Conservation (phyloP, 768 basidiomycete genomes). For the Suillus sp. region DNA sequence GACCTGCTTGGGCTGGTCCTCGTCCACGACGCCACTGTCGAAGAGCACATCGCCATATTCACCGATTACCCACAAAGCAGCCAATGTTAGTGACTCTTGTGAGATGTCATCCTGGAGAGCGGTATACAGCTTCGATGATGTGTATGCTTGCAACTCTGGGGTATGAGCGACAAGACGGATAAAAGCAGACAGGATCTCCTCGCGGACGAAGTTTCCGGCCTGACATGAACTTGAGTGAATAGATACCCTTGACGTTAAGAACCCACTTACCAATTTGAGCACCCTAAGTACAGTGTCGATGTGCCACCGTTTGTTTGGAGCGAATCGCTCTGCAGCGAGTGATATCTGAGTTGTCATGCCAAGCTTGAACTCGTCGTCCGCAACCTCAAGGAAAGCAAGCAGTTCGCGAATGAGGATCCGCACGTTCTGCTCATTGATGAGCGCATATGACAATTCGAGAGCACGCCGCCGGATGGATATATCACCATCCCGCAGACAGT, state of each 20-base stretch:
- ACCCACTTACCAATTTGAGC: conserved; percentile 73
- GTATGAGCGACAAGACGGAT: conserved; percentile 96
- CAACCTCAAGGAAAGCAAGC: conserved; percentile 94
- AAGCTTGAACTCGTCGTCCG: conserved; percentile 98
- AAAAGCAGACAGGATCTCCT: conserved; percentile 94
- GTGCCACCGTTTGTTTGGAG: conserved; percentile 98
- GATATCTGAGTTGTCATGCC: conserved; percentile 98
- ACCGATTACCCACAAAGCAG: conserved; percentile 94
- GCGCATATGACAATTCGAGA: conserved; percentile 93
- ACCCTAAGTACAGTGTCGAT: conserved; percentile 96
- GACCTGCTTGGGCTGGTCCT: conserved; percentile 72
- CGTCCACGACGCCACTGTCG: conserved; percentile 80
- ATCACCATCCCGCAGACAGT: conserved; percentile 98
- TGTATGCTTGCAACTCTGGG: conserved; percentile 94
- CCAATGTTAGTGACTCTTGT: conserved; percentile 92
- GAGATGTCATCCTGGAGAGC: conserved; percentile 91
- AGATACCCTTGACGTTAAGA: neutral
- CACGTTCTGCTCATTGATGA: conserved; percentile 95
- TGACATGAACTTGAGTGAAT: conserved; percentile 32
- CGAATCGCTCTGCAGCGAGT: conserved; percentile 92
- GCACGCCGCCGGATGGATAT: conserved; percentile 98
- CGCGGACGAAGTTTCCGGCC: conserved; percentile 98
- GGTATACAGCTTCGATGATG: conserved; percentile 85
- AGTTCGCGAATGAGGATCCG: conserved; percentile 90
- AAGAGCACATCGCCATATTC: conserved; percentile 93